Evolutionary conservation across 495 filamentous ascomycete species (phyloP).

Genomic region (Lasiosphaeria ovina): DNA sequence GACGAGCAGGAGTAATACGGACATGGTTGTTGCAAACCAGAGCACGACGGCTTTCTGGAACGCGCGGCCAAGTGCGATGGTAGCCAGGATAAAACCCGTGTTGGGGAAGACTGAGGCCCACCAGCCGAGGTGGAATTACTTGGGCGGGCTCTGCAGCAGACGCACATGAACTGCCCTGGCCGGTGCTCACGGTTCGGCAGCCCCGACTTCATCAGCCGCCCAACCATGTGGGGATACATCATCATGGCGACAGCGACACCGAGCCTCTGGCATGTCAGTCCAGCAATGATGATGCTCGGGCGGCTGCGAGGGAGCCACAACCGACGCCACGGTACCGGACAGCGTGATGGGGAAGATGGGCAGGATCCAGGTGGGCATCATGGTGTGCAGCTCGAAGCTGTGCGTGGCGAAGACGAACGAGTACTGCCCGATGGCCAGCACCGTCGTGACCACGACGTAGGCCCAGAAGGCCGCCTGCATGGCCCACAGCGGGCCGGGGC

Average conservation of each 20-base stretch:
- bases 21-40: slow-evolving; percentile 51
- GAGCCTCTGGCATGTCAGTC: slow-evolving; percentile 53
- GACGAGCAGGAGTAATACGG: slow-evolving; percentile 52
- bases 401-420: slow-evolving; percentile 46
- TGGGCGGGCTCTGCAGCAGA: slow-evolving; percentile 50
- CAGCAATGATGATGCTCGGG: slow-evolving; percentile 46
- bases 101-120: slow-evolving; percentile 62
- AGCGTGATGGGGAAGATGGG: slow-evolving; percentile 59
- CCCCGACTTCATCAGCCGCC: slow-evolving; percentile 59
- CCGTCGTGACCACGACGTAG: slow-evolving; percentile 45
- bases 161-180: slow-evolving; percentile 69
- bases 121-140: slow-evolving; percentile 57
- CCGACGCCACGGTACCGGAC: slow-evolving; percentile 50
- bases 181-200: slow-evolving; percentile 49
- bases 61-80: slow-evolving; percentile 46
- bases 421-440: slow-evolving; percentile 53
- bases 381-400: slow-evolving; percentile 36
- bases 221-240: slow-evolving; percentile 61
- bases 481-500: slow-evolving; percentile 32
- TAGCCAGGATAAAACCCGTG: slow-evolving; percentile 54
- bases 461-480: slow-evolving; percentile 53
- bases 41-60: slow-evolving; percentile 42
- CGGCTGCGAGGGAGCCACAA: slow-evolving; percentile 46
- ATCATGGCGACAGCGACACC: slow-evolving; percentile 49
- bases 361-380: slow-evolving; percentile 59